phyloP scores from a whole-genome alignment of 768 basidiomycete genomes.

The Suillus plorans region DNA sequence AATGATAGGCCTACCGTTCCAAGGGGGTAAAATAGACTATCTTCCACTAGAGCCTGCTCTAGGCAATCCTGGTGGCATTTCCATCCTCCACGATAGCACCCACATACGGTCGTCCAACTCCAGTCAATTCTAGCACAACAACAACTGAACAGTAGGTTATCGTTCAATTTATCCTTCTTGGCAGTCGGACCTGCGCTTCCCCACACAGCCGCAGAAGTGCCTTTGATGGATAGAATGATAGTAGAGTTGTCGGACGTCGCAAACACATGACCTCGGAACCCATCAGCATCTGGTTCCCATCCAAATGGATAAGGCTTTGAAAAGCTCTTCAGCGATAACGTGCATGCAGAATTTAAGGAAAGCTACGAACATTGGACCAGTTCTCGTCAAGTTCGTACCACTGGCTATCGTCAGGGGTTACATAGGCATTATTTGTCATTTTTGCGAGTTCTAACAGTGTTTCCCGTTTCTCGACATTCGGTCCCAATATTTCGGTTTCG shows the following conservation, averaged over 20 bases:
- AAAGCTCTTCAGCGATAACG: not conserved
- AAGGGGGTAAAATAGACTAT: slow-evolving; percentile 87
- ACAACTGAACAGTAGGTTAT: slow-evolving; percentile 90
- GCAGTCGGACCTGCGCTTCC: slow-evolving; percentile 81
- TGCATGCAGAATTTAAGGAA: not conserved
- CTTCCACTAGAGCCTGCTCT: slow-evolving; percentile 69
- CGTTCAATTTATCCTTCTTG: slow-evolving; percentile 91
- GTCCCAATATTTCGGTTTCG: slow-evolving; percentile 68
- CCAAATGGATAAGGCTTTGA: slow-evolving; percentile 67
- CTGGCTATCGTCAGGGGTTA: slow-evolving; percentile 51
- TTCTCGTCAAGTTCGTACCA: slow-evolving; percentile 78
- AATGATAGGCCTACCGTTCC: slow-evolving; percentile 63
- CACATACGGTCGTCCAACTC: slow-evolving; percentile 94
- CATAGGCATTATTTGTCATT: slow-evolving; percentile 95
- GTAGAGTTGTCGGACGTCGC: slow-evolving; percentile 81
- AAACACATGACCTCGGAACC: slow-evolving; percentile 90
- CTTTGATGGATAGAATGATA: slow-evolving; percentile 88
- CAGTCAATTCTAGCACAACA: slow-evolving; percentile 93
- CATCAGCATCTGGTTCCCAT: slow-evolving; percentile 87
- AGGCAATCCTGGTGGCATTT: slow-evolving; percentile 82
- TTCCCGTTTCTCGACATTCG: slow-evolving; percentile 74
- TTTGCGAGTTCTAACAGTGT: slow-evolving; percentile 84
- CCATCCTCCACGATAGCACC: slow-evolving; percentile 77
- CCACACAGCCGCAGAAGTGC: slow-evolving; percentile 78
- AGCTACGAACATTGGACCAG: slow-evolving; percentile 58